These are phyloP conservation scores for Arabidopsis lyrata DNA, from an alignment of 441 rosid species.

Conservation along the genomic window DNA sequence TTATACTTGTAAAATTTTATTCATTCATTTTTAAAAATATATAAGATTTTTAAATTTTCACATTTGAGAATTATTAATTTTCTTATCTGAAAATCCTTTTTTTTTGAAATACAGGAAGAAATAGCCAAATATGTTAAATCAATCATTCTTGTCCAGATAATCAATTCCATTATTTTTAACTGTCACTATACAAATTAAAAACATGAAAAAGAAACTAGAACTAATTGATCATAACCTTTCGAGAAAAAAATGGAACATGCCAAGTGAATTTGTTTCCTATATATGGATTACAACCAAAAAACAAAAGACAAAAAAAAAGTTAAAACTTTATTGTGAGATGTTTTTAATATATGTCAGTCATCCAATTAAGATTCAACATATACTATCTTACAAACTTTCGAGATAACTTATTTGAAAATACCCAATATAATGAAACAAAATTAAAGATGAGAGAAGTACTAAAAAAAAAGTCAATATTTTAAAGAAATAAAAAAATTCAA, in stretches of 20 bases:
- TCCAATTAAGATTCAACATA: neutral
- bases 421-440: conserved; percentile 1
- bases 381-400: neutral
- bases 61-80: neutral
- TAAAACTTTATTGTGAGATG: neutral
- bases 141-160: conserved; percentile 1
- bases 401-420: neutral
- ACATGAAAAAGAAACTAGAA: conserved; percentile 5
- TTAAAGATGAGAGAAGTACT: neutral
- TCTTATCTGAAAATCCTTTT: neutral
- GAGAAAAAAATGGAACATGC: neutral
- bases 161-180: neutral
- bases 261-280: conserved; percentile 19
- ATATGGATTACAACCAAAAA: conserved; percentile 15
- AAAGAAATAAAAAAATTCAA: neutral
- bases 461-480: neutral
- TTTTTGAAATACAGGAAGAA: neutral
- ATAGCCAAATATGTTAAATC: conserved; percentile 19
- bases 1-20: too few species aligned
- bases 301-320: neutral
- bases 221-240: neutral
- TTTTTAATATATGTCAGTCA: neutral
- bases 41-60: too few species aligned
- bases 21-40: too few species aligned
- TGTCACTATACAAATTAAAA: conserved; percentile 10